Base-by-base conservation (phyloP, 495 filamentous ascomycete genomes). In the Tuber calosporum region DNA sequence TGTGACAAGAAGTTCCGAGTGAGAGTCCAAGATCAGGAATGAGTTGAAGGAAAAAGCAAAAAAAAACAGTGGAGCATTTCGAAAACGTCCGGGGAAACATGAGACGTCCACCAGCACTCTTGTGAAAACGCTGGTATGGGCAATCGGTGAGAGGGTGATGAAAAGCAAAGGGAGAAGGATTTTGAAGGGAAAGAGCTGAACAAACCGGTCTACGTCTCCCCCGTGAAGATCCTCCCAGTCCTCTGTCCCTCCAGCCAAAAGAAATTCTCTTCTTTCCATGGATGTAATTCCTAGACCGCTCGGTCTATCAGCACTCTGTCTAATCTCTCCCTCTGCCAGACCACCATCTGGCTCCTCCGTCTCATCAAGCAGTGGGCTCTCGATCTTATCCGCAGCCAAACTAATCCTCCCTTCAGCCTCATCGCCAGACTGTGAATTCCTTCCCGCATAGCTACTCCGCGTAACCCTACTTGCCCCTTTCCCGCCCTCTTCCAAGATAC, bases 161-260 rank as follows among this genome's bases (percentile, higher is more conserved):
- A 36, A n/a, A 67, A 37, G 26, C 38, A 58, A 37, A 43, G 40
- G 66, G n/a, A 19, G 48, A 70, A 30, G 19, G 40, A 68, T 13
- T 5, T 34, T 7, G 1, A 62, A 62, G 17, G 42, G 42, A 48
- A 37, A 58, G 40, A 37, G 34, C n/a, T 43, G 22, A 22, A 81
- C 76, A 34, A 78, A 82, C 74, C 90, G 84, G 83, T 99, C 95
- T 62, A 98, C 91, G 81, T 96, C 92, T 53, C 85, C 87, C n/a
- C 87, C 91, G n/a, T 90, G 86, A 17, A 99, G 84, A 82, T 97
- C 90, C 78, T 94, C 90, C 96, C 95, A 99, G 79, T 97, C 94
- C 80, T 99, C 95, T 58, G 96, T 88, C 0, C 94, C 94, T 22
- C 93, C 94, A 20, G 93, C 92, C 20, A 90, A 83, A 82, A 75